Percentiles rank a stretch among this genome's conserved stretches.
Conservation (phyloP, 129 eudicot species). For the Tanacetum coccineum region DNA sequence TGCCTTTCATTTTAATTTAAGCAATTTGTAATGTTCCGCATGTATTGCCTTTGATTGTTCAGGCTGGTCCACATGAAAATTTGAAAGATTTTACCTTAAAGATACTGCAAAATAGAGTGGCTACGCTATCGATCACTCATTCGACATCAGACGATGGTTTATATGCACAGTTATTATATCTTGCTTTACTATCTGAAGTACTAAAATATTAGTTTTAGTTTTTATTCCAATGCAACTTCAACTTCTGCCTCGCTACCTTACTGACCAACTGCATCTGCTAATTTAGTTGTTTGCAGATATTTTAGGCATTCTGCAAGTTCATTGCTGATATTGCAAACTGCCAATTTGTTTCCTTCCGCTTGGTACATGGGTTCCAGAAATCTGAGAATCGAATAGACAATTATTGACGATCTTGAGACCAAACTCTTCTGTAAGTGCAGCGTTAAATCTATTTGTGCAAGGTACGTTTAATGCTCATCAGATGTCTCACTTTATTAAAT, state of each 20-base stretch:
- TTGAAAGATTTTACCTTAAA: constrained; percentile 67
- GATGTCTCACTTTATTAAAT: too few species aligned
- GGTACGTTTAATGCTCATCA: too few species aligned
- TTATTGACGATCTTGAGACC: too few species aligned
- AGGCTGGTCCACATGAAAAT: constrained; percentile 76
- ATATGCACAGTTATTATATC: constrained; percentile 76
- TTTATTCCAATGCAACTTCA: background rate
- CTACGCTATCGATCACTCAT: constrained; percentile 71
- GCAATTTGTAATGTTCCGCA: background rate
- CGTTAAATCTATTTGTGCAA: too few species aligned
- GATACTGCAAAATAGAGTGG: constrained; percentile 62
- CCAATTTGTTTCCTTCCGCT: too few species aligned
- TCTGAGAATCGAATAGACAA: too few species aligned
- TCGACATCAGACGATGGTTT: constrained; percentile 61
- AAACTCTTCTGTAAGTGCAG: too few species aligned
- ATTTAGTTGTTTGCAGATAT: too few species aligned
- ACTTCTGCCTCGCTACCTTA: background rate
- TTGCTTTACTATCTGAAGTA: constrained; percentile 79
- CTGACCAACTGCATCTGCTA: constrained; percentile 26
- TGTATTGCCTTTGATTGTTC: constrained; percentile 35
- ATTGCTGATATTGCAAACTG: too few species aligned
- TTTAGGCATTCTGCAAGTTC: too few species aligned
- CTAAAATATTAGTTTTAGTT: constrained; percentile 48
- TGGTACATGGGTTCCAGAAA: too few species aligned
- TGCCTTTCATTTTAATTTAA: background rate